phyloP scores from a whole-genome alignment of 106 monocot species.

The Dendrobium nobile region DNA sequence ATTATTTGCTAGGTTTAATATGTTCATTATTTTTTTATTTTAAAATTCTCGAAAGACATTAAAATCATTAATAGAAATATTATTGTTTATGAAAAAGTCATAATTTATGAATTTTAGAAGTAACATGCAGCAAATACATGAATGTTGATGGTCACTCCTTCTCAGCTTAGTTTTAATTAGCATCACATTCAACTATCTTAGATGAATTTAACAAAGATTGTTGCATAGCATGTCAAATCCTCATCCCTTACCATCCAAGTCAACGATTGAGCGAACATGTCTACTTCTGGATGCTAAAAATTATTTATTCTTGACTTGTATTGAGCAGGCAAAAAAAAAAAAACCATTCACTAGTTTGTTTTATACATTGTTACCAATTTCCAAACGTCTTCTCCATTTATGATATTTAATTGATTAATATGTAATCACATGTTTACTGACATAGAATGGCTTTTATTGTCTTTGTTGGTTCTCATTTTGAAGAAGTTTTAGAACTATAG shows the following conservation, averaged over 20 bases:
- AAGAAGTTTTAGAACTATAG: background rate
- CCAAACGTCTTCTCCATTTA: background rate
- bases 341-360: background rate
- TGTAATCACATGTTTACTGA: background rate
- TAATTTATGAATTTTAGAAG: no score
- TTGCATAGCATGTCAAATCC: background rate
- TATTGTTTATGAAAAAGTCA: no score
- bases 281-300: background rate
- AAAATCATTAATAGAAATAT: no score
- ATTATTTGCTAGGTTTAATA: background rate
- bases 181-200: background rate
- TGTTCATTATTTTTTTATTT: background rate
- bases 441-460: background rate
- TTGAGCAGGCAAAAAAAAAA: background rate
- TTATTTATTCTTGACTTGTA: background rate
- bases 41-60: background rate
- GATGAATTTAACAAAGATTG: background rate
- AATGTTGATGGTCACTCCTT: background rate
- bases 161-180: background rate
- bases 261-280: background rate
- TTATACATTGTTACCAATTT: background rate
- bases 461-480: background rate
- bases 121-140: background rate
- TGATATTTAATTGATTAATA: background rate
- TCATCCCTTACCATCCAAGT: background rate